Conservation (phyloP, 2,329 filamentous ascomycete species). For the Lizonia empirigonia region DNA sequence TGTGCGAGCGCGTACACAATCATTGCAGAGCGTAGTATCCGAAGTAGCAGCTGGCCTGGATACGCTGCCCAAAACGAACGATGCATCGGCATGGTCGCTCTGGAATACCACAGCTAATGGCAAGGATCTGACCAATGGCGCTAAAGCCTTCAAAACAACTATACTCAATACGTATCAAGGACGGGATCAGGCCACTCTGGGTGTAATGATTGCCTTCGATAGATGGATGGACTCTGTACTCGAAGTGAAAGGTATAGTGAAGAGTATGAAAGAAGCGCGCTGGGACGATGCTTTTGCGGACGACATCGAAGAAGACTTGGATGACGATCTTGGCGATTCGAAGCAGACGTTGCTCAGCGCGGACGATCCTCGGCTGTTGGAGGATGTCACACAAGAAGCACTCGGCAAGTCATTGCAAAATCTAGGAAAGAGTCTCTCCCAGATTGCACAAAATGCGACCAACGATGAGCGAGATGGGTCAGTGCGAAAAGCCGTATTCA, state of each 20-base stretch:
- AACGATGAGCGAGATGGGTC: constrained; percentile 53
- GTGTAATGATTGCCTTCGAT: constrained; percentile 67
- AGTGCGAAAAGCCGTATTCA: constrained; percentile 60
- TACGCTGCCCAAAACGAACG: constrained; percentile 40
- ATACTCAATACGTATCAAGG: constrained; percentile 75
- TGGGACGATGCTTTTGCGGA: constrained; percentile 80
- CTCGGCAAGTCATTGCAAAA: constrained; percentile 63
- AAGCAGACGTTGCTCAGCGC: constrained; percentile 71
- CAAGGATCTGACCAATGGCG: constrained; percentile 69
- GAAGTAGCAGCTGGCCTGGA: constrained; percentile 67
- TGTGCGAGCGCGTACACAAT: constrained; percentile 66
- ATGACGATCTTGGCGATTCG: constrained; percentile 72
- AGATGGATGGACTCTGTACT: constrained; percentile 77
- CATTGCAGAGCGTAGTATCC: constrained; percentile 68
- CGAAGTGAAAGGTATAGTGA: constrained; percentile 66
- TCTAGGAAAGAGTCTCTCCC: constrained; percentile 62
- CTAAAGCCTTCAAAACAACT: constrained; percentile 69
- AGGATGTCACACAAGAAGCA: constrained; percentile 62
- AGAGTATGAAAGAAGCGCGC: constrained; percentile 67
- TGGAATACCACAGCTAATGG: constrained; percentile 72
- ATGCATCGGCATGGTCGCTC: constrained; percentile 60
- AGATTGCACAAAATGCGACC: constrained; percentile 60
- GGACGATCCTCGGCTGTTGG: constrained; percentile 70
- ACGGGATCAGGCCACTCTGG: constrained; percentile 68
- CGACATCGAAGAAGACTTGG: constrained; percentile 71